Percentiles rank a stretch among this genome's conserved stretches.
phyloP scores from a whole-genome alignment of 805 yeast species.

The Sugiyamaella lignohabitans region DNA sequence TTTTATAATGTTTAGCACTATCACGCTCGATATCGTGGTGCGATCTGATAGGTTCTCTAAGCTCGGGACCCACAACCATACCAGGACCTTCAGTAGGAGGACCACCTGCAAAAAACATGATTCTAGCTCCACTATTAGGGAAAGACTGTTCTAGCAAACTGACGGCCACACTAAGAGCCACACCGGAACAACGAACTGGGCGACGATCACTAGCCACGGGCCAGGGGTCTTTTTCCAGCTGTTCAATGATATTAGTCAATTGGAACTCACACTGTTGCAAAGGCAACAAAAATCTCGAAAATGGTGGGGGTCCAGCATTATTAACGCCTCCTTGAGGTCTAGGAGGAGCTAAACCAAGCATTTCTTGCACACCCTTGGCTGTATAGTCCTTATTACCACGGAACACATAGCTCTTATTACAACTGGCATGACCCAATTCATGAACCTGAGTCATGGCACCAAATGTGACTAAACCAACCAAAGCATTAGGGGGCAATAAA shows the following conservation, averaged over 20 bases:
- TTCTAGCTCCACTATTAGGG: constrained; percentile 72
- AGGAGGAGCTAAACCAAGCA: constrained; percentile 45
- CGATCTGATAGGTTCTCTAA: constrained; percentile 94
- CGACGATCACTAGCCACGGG: constrained; percentile 76
- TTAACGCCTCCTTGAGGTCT: constrained; percentile 29
- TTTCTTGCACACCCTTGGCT: constrained; percentile 49
- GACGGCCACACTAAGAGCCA: constrained; percentile 82
- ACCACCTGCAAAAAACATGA: constrained; percentile 88
- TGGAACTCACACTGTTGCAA: constrained; percentile 76
- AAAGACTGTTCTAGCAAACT: constrained; percentile 74
- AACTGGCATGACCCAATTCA: constrained; percentile 62
- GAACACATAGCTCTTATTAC: constrained; percentile 72
- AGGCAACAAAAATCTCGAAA: constrained; percentile 65
- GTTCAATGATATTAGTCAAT: constrained; percentile 71
- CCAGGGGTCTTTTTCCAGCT: constrained; percentile 80
- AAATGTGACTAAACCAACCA: constrained; percentile 79
- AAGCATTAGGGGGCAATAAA: constrained; percentile 80
- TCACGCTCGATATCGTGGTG: constrained; percentile 95
- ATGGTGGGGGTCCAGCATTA: constrained; percentile 33
- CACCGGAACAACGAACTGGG: constrained; percentile 87
- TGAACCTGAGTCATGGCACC: constrained; percentile 90
- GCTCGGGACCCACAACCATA: constrained; percentile 79
- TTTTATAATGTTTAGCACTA: constrained; percentile 78
- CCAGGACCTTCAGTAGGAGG: constrained; percentile 96
- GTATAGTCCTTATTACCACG: constrained; percentile 83